phyloP scores from a whole-genome alignment of 345 rosid species.

The Lenwebbia sp. region DNA sequence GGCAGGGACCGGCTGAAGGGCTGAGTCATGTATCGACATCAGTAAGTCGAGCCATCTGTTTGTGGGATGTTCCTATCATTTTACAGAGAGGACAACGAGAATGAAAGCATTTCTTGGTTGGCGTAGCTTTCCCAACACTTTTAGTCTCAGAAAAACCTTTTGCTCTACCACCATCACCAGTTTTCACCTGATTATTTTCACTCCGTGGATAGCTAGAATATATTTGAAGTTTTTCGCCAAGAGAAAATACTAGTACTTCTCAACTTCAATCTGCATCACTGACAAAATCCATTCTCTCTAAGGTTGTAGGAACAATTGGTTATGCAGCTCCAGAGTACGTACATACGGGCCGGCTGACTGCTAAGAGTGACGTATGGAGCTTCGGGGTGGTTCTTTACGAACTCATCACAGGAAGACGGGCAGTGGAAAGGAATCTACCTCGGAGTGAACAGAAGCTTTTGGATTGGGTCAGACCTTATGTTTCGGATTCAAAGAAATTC shows the following conservation, averaged over 20 bases:
- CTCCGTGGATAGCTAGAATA: not conserved
- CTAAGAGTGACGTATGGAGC: constrained; percentile 99
- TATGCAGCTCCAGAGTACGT: constrained; percentile 98
- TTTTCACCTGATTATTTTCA: not conserved
- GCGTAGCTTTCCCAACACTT: not conserved
- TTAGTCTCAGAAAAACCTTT: not conserved
- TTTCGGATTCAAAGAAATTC: constrained; percentile 75
- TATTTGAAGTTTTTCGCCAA: not conserved
- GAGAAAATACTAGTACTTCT: not conserved
- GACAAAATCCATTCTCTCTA: not conserved
- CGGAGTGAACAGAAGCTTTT: constrained; percentile 85
- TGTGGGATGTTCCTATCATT: not conserved
- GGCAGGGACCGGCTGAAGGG: constrained; percentile 91
- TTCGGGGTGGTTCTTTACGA: constrained; percentile 93
- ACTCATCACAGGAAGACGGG: constrained; percentile 87
- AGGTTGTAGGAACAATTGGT: constrained; percentile 98
- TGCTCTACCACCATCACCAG: not conserved
- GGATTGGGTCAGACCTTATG: constrained; percentile 87
- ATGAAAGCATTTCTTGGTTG: not conserved
- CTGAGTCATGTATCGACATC: constrained; percentile 77
- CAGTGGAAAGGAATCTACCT: constrained; percentile 72
- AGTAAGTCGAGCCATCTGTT: constrained; percentile 28
- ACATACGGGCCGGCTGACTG: constrained; percentile 74
- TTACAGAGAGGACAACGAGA: not conserved
- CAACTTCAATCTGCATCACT: not conserved